Conservation (phyloP, 2,329 filamentous ascomycete genomes). For the Tolypocladium album region DNA sequence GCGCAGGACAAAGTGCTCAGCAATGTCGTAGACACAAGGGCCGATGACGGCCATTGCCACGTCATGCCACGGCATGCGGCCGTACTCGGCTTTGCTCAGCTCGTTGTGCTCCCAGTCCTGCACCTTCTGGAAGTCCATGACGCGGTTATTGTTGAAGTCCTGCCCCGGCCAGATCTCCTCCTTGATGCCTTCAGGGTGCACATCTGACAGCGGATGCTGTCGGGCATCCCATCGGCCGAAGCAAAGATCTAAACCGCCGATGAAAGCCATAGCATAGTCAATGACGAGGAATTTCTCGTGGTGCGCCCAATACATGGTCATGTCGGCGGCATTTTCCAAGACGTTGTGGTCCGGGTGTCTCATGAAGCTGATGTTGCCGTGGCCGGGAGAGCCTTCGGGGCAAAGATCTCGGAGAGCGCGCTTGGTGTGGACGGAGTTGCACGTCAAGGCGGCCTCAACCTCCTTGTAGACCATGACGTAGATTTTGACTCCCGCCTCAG, state of each 20-base stretch:
- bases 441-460: conserved; percentile 70
- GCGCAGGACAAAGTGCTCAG: conserved; percentile 84
- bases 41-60: conserved; percentile 87
- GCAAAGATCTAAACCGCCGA: conserved; percentile 88
- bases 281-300: conserved; percentile 97
- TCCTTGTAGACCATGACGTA: conserved; percentile 91
- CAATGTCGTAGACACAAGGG: conserved; percentile 84
- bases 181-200: conserved; percentile 71
- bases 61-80: conserved; percentile 98
- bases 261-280: conserved; percentile 83
- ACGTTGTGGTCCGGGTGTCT: conserved; percentile 93
- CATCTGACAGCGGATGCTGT: conserved; percentile 77
- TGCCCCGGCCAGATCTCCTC: conserved; percentile 90
- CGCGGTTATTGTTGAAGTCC: conserved; percentile 95
- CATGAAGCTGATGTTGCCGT: conserved; percentile 83
- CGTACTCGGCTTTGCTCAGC: conserved; percentile 79
- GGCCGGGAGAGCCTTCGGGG: conserved; percentile 67
- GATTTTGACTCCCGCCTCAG: conserved; percentile 89
- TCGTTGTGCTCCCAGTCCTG: conserved; percentile 90
- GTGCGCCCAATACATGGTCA: conserved; percentile 97
- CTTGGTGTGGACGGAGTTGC: conserved; percentile 90
- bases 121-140: conserved; percentile 91
- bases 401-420: conserved; percentile 71
- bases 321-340: conserved; percentile 84
- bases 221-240: conserved; percentile 90